A percentile compares a stretch with the other conserved stretches of the same genome.
Conservation (phyloP, 228 moss, liverwort and hornwort species). For the Sphagnum magellanicum region DNA sequence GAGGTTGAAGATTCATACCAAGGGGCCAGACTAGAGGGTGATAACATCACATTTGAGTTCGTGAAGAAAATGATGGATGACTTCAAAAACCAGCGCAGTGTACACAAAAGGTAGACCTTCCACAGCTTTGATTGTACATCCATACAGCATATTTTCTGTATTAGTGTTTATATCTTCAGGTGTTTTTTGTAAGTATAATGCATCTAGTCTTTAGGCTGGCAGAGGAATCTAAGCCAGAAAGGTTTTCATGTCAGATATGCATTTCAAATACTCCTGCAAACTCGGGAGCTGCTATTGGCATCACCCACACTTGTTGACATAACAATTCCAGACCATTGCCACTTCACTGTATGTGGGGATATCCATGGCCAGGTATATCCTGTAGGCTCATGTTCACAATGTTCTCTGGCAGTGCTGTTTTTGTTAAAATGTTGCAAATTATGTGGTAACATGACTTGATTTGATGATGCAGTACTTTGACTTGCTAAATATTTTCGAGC, state of each 20-base stretch:
- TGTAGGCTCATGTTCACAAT: neutral
- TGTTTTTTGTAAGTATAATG: no score
- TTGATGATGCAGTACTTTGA: constrained; percentile 69
- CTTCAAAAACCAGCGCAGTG: constrained; percentile 77
- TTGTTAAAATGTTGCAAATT: neutral
- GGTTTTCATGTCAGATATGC: constrained; percentile 53
- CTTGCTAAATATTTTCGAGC: constrained; percentile 85
- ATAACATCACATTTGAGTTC: constrained; percentile 76
- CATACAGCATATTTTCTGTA: no score
- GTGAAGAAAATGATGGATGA: constrained; percentile 96
- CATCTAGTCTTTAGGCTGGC: no score
- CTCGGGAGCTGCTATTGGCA: constrained; percentile 66
- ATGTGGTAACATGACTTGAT: neutral
- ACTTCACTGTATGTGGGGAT: constrained; percentile 96
- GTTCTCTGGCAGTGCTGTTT: neutral
- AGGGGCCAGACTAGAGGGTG: constrained; percentile 83
- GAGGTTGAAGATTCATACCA: constrained; percentile 73
- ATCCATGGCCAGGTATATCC: constrained; percentile 87
- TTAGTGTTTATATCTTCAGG: no score
- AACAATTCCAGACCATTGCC: constrained; percentile 61
- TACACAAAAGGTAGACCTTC: constrained; percentile 68
- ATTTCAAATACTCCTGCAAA: constrained; percentile 86
- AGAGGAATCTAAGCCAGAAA: no score
- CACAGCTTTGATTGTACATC: no score
- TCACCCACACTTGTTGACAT: constrained; percentile 89